Evolutionary conservation across 129 eudicot species (phyloP), one percentile per base, ranked within the genome.

Genomic region (Flaveria trinervia): DNA sequence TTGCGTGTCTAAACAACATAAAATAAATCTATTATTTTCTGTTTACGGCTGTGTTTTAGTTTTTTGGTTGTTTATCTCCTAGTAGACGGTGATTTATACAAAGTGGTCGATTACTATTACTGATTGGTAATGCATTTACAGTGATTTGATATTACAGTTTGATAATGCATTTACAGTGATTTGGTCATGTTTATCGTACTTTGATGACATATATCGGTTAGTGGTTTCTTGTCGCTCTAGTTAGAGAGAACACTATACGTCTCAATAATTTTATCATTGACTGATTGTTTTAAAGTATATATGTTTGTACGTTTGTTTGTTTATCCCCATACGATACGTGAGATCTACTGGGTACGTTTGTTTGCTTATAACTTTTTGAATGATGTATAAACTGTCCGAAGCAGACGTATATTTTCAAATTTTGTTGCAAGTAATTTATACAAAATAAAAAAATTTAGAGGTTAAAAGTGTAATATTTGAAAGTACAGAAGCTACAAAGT

Each of bases 1-100:
- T 62, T 62, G 65, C 30, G 20, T 62, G 61, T 7, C 45, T 43
- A 62, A 62, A 62, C 68, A 28, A 62, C 44, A 62, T 62, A 30
- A 62, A 36, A 62, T 62, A 28, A 28, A 28, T 62, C 12, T 9
- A 17, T 28, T 62, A 28, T 14, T 62, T 62, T 28, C 2, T 11
- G 65, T 14, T 30, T 59, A 3, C 11, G 65, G 33, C 62, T 18
- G 30, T 56, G 3, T 9, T 56, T 56, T 36, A 36, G 41, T 36
- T 36, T 36, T 36, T 36, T 36, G 1, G 7, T 5, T 36, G 41
- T 36, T 1, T 36, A 36, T 36, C 1, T 36, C 41, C 41, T 36
- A 36, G 41, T 36, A 36, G 41, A 36, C 41, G 6, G 41, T 36
- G 41, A 36, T 36, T 36, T 36, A 36, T 36, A 36, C 41, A 36